phyloP scores from a whole-genome alignment of 768 basidiomycete genomes.

The Filobasidium wieringae region DNA sequence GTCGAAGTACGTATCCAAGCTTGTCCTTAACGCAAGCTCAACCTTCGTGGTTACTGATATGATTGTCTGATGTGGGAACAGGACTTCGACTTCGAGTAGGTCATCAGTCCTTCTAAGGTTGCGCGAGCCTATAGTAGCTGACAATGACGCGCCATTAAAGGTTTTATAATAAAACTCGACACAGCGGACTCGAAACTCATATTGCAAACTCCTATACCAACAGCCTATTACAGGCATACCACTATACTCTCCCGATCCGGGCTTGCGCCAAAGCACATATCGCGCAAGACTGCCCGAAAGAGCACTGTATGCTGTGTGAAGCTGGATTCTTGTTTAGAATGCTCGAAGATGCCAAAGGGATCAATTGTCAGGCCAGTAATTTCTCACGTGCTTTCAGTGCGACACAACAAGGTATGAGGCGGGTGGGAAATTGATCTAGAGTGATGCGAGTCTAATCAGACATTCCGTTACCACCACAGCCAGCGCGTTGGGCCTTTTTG shows the following conservation, averaged over 20 bases:
- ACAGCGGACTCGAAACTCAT: constrained; percentile 89
- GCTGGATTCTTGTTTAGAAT: constrained; percentile 87
- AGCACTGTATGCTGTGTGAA: constrained; percentile 90
- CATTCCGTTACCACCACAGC: constrained; percentile 20
- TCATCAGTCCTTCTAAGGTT: constrained; percentile 1
- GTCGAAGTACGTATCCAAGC: constrained; percentile 50
- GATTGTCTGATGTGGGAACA: background rate
- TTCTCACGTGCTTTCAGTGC: constrained; percentile 89
- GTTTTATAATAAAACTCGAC: constrained; percentile 84
- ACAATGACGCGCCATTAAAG: constrained; percentile 39
- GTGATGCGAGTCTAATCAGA: background rate
- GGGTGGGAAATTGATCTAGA: too few relatives aligned
- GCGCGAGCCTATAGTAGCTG: background rate
- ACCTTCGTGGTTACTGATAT: too few relatives aligned
- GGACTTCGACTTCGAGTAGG: constrained; percentile 93
- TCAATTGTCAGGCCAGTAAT: constrained; percentile 91
- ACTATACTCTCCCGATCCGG: constrained; percentile 68
- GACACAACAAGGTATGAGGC: constrained; percentile 70
- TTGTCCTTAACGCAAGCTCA: too few relatives aligned
- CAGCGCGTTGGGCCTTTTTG: constrained; percentile 76
- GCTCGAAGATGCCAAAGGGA: constrained; percentile 88
- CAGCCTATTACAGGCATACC: constrained; percentile 73
- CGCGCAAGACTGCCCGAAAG: constrained; percentile 69
- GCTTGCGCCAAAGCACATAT: constrained; percentile 81
- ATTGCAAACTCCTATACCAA: constrained; percentile 97